Conservation (phyloP, 2,329 filamentous ascomycete species). For the Endoconidiophora polonica region DNA sequence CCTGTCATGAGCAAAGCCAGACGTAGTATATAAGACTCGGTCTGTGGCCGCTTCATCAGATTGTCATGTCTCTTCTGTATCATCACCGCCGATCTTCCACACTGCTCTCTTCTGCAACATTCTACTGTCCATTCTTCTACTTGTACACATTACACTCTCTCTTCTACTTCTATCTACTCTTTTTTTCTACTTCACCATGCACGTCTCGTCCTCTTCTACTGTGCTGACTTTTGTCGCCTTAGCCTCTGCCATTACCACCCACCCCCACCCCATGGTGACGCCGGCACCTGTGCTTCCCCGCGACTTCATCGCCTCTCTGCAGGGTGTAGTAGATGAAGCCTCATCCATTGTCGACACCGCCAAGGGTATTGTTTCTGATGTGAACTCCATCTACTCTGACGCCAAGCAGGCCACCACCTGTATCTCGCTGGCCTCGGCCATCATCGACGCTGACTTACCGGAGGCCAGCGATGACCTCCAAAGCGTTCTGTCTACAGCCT, state of each 20-base stretch:
- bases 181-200: constrained; percentile 9
- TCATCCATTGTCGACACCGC: not conserved
- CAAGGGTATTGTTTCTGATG: not conserved
- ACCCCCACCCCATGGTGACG: constrained; percentile 12
- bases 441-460: constrained; percentile 10
- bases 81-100: not conserved
- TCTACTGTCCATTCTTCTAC: not conserved
- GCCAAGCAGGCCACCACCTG: constrained; percentile 9
- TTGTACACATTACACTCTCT: not conserved
- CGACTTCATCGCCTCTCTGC: constrained; percentile 10
- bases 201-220: constrained; percentile 8
- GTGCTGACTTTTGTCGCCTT: constrained; percentile 11
- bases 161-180: not conserved
- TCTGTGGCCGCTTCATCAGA: too few species aligned
- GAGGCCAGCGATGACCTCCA: constrained; percentile 8
- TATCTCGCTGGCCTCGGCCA: constrained; percentile 5
- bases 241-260: constrained; percentile 12
- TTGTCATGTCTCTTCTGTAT: too few species aligned
- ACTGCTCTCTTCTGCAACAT: not conserved
- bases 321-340: constrained; percentile 6
- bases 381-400: constrained; percentile 7
- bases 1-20: too few species aligned
- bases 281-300: constrained; percentile 9
- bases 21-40: too few species aligned
- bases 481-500: constrained; percentile 16